phyloP scores from a whole-genome alignment of 805 yeast genomes.

The Ogataea haglerorum region DNA sequence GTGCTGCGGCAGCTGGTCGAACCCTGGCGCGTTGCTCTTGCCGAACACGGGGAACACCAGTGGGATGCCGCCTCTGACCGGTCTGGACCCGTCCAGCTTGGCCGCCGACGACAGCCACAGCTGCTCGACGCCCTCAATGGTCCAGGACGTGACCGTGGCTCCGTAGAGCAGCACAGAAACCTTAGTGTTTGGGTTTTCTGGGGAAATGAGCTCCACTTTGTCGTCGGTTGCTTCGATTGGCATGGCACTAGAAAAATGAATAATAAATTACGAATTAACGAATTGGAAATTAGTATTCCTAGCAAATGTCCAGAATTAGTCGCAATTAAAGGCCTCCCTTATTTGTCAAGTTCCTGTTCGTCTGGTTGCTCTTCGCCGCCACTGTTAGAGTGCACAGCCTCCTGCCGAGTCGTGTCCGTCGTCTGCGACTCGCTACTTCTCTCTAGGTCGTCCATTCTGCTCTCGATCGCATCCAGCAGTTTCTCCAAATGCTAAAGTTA shows the following conservation, averaged over 20 bases:
- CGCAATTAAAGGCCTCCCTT: background rate
- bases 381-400: too few species aligned
- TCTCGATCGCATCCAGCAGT: constrained; percentile 62
- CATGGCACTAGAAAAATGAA: constrained; percentile 33
- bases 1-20: constrained; percentile 82
- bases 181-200: constrained; percentile 46
- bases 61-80: constrained; percentile 97
- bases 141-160: constrained; percentile 88
- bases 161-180: constrained; percentile 81
- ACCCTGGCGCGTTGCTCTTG: constrained; percentile 55
- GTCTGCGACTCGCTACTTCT: background rate
- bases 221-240: constrained; percentile 63
- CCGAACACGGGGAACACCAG: constrained; percentile 94
- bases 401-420: background rate
- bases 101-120: constrained; percentile 81
- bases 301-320: background rate
- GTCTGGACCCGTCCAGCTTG: constrained; percentile 83
- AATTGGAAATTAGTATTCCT: background rate
- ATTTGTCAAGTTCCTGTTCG: background rate
- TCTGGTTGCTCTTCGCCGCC: background rate
- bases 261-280: constrained; percentile 2
- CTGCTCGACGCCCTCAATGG: constrained; percentile 65
- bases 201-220: constrained; percentile 58
- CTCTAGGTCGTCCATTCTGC: constrained; percentile 46
- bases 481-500: constrained; percentile 46